These are phyloP conservation scores for Diophrys appendiculata DNA, from an alignment of 73 alveolate genomes.

Conservation along the genomic window DNA sequence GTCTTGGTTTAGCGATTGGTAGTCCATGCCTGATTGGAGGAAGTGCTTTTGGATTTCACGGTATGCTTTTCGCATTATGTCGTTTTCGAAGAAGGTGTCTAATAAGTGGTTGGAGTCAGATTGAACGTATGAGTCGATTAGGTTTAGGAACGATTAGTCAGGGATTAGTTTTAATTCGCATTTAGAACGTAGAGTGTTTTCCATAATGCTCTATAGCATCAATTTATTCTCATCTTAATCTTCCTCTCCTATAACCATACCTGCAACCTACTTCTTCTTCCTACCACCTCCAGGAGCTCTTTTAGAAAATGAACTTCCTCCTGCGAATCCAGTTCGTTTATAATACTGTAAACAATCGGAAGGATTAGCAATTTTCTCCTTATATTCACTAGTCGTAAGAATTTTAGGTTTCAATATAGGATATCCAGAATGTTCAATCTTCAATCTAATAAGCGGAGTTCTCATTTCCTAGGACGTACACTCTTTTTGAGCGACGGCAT, in stretches of 20 bases:
- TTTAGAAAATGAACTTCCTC: not conserved
- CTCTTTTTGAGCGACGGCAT: conserved; percentile 6
- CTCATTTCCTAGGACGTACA: conserved; percentile 16
- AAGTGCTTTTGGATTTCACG: too few species aligned
- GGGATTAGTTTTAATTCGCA: not conserved
- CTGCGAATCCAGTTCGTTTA: conserved; percentile 24
- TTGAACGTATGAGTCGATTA: not conserved
- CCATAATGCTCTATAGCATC: not conserved
- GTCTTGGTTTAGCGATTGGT: too few species aligned
- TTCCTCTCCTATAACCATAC: not conserved
- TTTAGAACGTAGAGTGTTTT: not conserved
- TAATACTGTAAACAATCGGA: conserved; percentile 74
- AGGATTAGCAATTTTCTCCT: conserved; percentile 72
- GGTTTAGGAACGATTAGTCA: not conserved
- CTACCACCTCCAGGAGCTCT: not conserved
- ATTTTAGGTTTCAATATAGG: not conserved
- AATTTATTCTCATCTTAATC: not conserved
- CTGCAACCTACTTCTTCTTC: not conserved
- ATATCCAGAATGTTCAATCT: conserved; percentile 78
- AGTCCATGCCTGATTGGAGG: too few species aligned
- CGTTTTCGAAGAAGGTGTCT: too few species aligned
- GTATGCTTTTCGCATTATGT: too few species aligned
- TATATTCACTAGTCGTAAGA: conserved; percentile 44
- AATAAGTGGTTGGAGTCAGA: too few species aligned
- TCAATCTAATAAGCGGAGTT: conserved; percentile 76